These are phyloP conservation scores for Eimeria praecox DNA, from an alignment of 169 alveolate species.

Conservation along the genomic window DNA sequence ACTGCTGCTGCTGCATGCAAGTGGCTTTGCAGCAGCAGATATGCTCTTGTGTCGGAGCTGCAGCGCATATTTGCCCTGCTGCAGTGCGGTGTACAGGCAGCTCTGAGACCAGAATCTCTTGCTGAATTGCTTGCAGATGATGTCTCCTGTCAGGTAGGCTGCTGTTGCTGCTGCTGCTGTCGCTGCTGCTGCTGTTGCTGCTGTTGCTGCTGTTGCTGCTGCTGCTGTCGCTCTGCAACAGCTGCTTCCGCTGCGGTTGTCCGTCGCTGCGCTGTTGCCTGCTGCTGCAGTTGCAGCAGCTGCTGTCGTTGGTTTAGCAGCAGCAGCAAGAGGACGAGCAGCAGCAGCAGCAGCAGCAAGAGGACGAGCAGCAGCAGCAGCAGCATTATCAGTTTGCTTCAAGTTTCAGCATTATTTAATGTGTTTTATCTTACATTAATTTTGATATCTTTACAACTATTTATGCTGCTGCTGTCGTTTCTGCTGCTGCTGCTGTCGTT, in stretches of 20 bases:
- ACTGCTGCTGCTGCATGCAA: slow-evolving; percentile 62
- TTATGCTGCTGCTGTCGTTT: too few species aligned
- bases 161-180: slow-evolving; percentile 30
- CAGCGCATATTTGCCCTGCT: slow-evolving; percentile 71
- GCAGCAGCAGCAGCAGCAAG: neutral
- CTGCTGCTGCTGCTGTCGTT: neutral
- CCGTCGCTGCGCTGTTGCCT: neutral
- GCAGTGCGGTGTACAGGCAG: slow-evolving; percentile 79
- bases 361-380: neutral
- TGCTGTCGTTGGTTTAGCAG: neutral
- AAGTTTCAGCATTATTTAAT: too few species aligned
- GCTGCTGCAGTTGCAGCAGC: slow-evolving; percentile 42
- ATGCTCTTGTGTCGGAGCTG: slow-evolving; percentile 41
- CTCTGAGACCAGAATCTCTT: slow-evolving; percentile 57
- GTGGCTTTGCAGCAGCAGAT: slow-evolving; percentile 69
- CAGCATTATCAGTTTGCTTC: neutral
- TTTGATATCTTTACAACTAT: too few species aligned
- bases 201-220: neutral
- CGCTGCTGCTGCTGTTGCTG: neutral
- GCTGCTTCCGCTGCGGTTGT: neutral
- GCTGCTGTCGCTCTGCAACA: neutral
- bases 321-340: slow-evolving; percentile 21
- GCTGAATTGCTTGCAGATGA: slow-evolving; percentile 77
- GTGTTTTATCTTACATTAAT: too few species aligned
- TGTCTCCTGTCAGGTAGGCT: slow-evolving; percentile 64